These are phyloP conservation scores for Scutellaria galericulata DNA, from an alignment of 257 asterid species.

Conservation along the genomic window DNA sequence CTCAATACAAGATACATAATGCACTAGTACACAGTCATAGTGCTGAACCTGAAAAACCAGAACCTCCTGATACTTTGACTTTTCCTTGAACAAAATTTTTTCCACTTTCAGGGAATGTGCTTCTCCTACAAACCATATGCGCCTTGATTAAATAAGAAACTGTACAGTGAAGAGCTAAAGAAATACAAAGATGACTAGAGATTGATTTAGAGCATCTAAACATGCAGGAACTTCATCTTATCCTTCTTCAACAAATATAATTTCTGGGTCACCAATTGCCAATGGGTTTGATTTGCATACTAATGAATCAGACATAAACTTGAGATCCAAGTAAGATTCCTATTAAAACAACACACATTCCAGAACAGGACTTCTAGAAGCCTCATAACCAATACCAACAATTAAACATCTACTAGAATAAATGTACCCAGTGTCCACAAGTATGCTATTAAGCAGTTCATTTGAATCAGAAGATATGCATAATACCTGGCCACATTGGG, in stretches of 20 bases:
- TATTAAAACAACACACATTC: slow-evolving; percentile 6
- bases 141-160: not conserved
- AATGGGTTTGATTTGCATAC: slow-evolving; percentile 5
- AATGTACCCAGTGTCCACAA: not conserved
- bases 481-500: slow-evolving; percentile 99
- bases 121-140: slow-evolving; percentile 66
- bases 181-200: not conserved
- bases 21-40: slow-evolving; percentile 22
- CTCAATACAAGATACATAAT: not conserved
- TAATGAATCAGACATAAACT: not conserved
- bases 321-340: not conserved
- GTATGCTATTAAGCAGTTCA: not conserved
- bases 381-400: slow-evolving; percentile 14
- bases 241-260: not conserved
- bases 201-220: not conserved
- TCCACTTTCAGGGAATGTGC: slow-evolving; percentile 91
- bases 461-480: slow-evolving; percentile 13
- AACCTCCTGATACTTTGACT: slow-evolving; percentile 89
- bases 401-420: not conserved
- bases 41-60: slow-evolving; percentile 85
- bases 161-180: not conserved
- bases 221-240: slow-evolving; percentile 1
- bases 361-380: not conserved
- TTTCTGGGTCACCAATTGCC: not conserved
- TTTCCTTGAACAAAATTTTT: slow-evolving; percentile 71